These are phyloP conservation scores for Cercospora citrullina DNA, from an alignment of 2,329 filamentous ascomycete species.

Conservation along the genomic window DNA sequence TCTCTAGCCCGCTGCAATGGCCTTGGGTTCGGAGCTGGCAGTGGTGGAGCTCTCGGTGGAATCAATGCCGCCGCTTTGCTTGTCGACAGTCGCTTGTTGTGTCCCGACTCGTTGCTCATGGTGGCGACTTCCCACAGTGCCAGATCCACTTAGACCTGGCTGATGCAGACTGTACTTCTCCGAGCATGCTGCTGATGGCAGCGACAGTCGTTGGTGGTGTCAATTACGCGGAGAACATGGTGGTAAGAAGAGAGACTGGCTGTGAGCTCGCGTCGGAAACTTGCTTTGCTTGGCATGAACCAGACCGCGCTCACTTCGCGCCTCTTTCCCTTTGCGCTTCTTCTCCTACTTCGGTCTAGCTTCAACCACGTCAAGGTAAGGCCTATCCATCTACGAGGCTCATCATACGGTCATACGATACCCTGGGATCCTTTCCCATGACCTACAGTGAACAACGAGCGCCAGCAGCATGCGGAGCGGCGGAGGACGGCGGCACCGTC, in stretches of 20 bases:
- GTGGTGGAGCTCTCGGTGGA: conserved; percentile 24
- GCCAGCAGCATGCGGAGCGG: background rate
- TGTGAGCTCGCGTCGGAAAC: background rate
- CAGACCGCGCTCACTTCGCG: background rate
- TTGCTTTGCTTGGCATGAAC: background rate
- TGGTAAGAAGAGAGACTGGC: background rate
- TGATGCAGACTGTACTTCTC: background rate
- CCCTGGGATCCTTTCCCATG: background rate
- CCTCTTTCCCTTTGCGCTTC: background rate
- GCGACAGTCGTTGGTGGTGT: background rate
- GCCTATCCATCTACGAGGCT: background rate
- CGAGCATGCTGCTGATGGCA: conserved; percentile 8
- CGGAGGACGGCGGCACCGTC: background rate
- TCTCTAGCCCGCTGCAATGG: conserved; percentile 37
- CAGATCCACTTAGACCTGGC: conserved; percentile 11
- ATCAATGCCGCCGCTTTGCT: conserved; percentile 10
- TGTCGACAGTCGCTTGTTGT: conserved; percentile 1
- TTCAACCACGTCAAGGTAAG: background rate
- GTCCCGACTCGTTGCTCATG: conserved; percentile 8
- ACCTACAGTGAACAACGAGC: background rate
- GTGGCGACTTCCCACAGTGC: conserved; percentile 10
- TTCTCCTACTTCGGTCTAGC: background rate
- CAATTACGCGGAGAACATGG: background rate
- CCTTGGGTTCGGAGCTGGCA: conserved; percentile 27
- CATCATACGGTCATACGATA: background rate